A percentile compares a stretch with the other conserved stretches of the same genome.
Conservation (phyloP, 306 rosid species). For the Prinsepia uniflora region DNA sequence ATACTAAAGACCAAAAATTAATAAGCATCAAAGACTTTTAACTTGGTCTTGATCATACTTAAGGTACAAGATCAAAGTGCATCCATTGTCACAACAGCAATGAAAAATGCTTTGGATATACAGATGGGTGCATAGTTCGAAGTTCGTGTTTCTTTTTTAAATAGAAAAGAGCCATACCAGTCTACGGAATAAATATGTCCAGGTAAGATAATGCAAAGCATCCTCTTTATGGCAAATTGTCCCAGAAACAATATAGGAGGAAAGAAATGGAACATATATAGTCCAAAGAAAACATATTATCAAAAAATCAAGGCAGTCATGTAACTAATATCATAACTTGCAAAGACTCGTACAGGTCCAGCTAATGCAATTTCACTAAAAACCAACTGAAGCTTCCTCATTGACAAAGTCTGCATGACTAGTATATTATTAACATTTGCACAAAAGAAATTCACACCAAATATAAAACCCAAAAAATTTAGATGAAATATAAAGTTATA, state of each 20-base stretch:
- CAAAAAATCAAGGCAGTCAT: too few relatives aligned
- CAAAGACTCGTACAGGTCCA: too few relatives aligned
- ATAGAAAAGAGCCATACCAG: constrained; percentile 51
- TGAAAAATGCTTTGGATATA: neutral
- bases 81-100: neutral
- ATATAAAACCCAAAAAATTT: too few relatives aligned
- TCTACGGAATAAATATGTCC: constrained; percentile 96
- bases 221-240: constrained; percentile 92
- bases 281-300: too few relatives aligned
- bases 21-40: neutral
- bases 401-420: too few relatives aligned
- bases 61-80: neutral
- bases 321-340: too few relatives aligned
- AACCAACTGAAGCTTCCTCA: too few relatives aligned
- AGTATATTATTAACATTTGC: too few relatives aligned
- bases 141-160: neutral
- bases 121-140: neutral
- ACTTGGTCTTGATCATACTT: neutral
- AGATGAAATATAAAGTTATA: too few relatives aligned
- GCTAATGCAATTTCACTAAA: too few relatives aligned
- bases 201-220: constrained; percentile 91
- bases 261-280: too few relatives aligned
- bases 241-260: constrained; percentile 89
- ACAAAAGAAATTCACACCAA: too few relatives aligned
- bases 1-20: neutral